Conservation (phyloP, 2,329 filamentous ascomycete genomes). For the Hypoxylon sp. region DNA sequence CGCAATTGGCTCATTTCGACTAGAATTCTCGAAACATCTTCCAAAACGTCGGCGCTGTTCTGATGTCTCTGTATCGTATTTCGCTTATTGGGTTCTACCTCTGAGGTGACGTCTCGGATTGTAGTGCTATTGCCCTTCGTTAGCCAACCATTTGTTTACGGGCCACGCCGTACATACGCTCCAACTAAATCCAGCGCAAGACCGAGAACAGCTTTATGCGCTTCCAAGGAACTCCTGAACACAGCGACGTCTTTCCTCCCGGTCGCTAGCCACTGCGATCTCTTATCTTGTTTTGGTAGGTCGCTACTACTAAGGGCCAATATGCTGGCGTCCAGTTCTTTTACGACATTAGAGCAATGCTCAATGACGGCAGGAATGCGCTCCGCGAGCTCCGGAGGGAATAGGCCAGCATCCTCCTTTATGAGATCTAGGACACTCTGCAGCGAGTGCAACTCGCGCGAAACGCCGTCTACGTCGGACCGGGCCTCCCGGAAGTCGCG, state of each 20-base stretch:
- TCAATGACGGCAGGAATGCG: slow-evolving; percentile 57
- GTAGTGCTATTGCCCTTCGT: slow-evolving; percentile 47
- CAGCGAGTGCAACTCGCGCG: slow-evolving; percentile 60
- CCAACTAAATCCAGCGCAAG: slow-evolving; percentile 60
- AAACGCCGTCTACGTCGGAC: slow-evolving; percentile 57
- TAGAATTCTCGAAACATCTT: slow-evolving; percentile 55
- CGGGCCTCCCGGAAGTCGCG: slow-evolving; percentile 60
- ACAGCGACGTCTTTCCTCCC: slow-evolving; percentile 54
- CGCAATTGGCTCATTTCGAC: slow-evolving; percentile 56
- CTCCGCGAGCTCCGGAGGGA: slow-evolving; percentile 56
- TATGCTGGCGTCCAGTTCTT: slow-evolving; percentile 56
- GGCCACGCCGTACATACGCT: slow-evolving; percentile 52
- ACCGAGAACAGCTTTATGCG: slow-evolving; percentile 58
- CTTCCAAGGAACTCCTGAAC: slow-evolving; percentile 56
- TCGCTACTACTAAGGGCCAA: slow-evolving; percentile 52
- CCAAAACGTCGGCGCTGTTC: slow-evolving; percentile 47
- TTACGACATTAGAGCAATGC: slow-evolving; percentile 56
- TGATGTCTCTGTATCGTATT: slow-evolving; percentile 46
- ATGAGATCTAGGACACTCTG: slow-evolving; percentile 58
- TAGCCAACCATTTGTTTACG: slow-evolving; percentile 35
- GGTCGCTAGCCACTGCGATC: slow-evolving; percentile 56
- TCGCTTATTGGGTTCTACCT: slow-evolving; percentile 42
- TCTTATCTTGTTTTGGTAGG: slow-evolving; percentile 57
- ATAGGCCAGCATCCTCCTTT: slow-evolving; percentile 57
- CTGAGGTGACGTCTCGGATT: slow-evolving; percentile 46